Conservation (phyloP, 73 alveolate species). For the Paramecium primaurelia region DNA sequence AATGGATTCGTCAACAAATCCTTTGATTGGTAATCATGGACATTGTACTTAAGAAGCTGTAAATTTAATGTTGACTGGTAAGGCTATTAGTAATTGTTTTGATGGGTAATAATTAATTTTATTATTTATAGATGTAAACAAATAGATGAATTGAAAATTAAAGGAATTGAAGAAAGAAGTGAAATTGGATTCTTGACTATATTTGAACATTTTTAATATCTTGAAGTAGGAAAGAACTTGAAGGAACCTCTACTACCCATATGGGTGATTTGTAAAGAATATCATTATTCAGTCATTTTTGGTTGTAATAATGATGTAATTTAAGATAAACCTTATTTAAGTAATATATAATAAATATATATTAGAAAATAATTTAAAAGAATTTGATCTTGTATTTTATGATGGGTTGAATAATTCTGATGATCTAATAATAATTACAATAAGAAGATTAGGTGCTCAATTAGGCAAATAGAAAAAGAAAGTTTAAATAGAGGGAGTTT, state of each 20-base stretch:
- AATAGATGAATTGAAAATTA: constrained; percentile 65
- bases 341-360: neutral
- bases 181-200: constrained; percentile 72
- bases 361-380: neutral
- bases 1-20: constrained; percentile 45
- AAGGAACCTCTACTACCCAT: constrained; percentile 70
- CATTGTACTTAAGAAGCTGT: constrained; percentile 73
- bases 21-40: constrained; percentile 65
- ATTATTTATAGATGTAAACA: constrained; percentile 1
- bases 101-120: constrained; percentile 60
- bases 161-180: constrained; percentile 65
- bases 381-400: constrained; percentile 69
- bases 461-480: constrained; percentile 46
- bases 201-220: constrained; percentile 69
- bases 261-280: constrained; percentile 77
- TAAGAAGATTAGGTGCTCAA: constrained; percentile 49
- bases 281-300: constrained; percentile 71
- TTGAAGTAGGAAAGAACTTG: constrained; percentile 63
- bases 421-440: constrained; percentile 65
- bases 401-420: constrained; percentile 70
- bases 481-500: neutral
- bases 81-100: constrained; percentile 69
- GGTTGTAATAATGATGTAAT: constrained; percentile 60
- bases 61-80: constrained; percentile 71
- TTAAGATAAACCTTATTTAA: neutral